These are phyloP conservation scores for Aspergillus melleus DNA, from an alignment of 2,329 filamentous ascomycete species.

Conservation along the genomic window DNA sequence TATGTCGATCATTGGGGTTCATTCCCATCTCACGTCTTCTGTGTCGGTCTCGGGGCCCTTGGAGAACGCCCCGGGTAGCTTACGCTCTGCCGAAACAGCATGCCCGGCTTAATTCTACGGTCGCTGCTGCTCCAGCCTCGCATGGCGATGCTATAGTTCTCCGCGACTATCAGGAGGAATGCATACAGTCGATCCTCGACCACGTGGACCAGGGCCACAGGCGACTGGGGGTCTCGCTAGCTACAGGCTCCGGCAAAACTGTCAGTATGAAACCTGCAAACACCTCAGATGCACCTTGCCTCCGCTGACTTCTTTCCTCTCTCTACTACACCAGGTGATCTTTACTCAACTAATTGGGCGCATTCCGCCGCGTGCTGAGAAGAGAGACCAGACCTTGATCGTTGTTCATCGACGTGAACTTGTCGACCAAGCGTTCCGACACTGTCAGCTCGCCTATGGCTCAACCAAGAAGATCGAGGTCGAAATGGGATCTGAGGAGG, in stretches of 20 bases:
- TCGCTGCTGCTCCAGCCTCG: constrained; percentile 8
- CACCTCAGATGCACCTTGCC: not conserved
- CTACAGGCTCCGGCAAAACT: constrained; percentile 87
- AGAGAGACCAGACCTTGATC: constrained; percentile 78
- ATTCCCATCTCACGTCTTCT: constrained; percentile 19
- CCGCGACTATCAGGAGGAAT: constrained; percentile 87
- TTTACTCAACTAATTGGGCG: constrained; percentile 93
- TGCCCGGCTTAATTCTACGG: constrained; percentile 26
- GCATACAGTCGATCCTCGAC: constrained; percentile 75
- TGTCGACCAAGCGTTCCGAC: constrained; percentile 86
- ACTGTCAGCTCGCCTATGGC: constrained; percentile 73
- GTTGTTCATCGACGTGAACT: constrained; percentile 90
- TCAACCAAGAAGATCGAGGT: constrained; percentile 80
- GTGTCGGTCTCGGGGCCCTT: constrained; percentile 9
- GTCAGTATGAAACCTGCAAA: constrained; percentile 46
- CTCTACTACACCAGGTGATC: constrained; percentile 63
- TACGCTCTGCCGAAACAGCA: constrained; percentile 28
- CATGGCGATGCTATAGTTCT: constrained; percentile 55
- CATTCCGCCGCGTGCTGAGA: constrained; percentile 56
- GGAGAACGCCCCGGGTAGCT: constrained; percentile 10
- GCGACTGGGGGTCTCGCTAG: constrained; percentile 78
- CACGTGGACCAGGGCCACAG: constrained; percentile 72
- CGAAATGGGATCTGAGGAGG: constrained; percentile 80
- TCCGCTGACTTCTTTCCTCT: not conserved
- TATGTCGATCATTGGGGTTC: constrained; percentile 26